Evolutionary conservation across 805 yeast species (phyloP).

Genomic region (Candida krabiensis): DNA sequence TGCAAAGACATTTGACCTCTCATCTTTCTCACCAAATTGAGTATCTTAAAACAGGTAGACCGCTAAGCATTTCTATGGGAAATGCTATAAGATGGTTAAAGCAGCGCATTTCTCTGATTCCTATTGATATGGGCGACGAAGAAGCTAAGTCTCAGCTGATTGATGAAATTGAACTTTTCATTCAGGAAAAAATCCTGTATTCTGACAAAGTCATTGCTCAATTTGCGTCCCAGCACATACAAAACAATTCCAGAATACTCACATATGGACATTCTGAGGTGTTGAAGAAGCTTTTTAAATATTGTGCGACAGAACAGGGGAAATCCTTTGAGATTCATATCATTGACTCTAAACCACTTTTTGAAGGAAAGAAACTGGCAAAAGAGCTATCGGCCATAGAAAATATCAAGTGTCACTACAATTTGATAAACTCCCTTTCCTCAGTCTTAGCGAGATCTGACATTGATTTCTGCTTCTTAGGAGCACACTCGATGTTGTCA

Average conservation of each 20-base stretch:
- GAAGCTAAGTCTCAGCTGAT: conserved; percentile 66
- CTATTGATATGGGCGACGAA: conserved; percentile 66
- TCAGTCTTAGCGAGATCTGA: conserved; percentile 67
- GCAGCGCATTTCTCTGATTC: conserved; percentile 83
- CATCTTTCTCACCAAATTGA: conserved; percentile 92
- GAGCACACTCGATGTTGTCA: conserved; percentile 96
- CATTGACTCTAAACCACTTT: conserved; percentile 91
- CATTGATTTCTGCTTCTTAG: conserved; percentile 87
- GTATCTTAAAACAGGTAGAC: conserved; percentile 85
- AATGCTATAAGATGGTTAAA: conserved; percentile 97
- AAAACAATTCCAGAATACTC: conserved; percentile 73
- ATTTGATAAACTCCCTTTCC: conserved; percentile 73
- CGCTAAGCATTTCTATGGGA: conserved; percentile 93
- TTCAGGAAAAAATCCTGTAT: conserved; percentile 79
- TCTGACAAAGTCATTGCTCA: conserved; percentile 83
- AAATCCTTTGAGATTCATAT: conserved; percentile 76
- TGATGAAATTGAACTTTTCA: conserved; percentile 73
- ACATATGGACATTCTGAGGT: conserved; percentile 91
- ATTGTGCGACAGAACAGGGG: conserved; percentile 60
- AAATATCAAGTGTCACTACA: conserved; percentile 76
- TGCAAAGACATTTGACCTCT: conserved; percentile 84
- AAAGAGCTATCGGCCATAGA: conserved; percentile 52
- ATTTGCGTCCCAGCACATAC: conserved; percentile 74
- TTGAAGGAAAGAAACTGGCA: conserved; percentile 85
- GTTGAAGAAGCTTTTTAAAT: conserved; percentile 67